These are phyloP conservation scores for Komagataella mondaviorum DNA, from an alignment of 805 yeast species.

Conservation along the genomic window DNA sequence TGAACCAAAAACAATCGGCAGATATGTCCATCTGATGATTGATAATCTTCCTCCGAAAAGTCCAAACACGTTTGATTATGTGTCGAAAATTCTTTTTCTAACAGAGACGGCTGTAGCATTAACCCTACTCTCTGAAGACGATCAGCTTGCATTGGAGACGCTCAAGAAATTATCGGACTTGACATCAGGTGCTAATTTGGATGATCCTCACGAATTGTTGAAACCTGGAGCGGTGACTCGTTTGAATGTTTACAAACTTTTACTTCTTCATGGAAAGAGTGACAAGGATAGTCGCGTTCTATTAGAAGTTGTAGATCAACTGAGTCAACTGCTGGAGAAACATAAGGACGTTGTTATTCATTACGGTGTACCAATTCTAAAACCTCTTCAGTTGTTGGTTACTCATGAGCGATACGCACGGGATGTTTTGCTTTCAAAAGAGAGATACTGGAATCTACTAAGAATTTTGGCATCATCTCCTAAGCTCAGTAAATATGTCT, in stretches of 20 bases:
- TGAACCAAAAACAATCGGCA: constrained; percentile 20
- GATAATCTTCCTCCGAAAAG: constrained; percentile 18
- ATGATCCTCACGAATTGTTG: background rate
- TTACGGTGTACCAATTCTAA: constrained; percentile 29
- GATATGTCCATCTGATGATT: constrained; percentile 19
- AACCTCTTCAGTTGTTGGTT: constrained; percentile 35
- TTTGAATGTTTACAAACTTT: constrained; percentile 35
- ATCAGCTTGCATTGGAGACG: constrained; percentile 10
- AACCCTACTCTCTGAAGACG: constrained; percentile 13
- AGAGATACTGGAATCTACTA: constrained; percentile 34
- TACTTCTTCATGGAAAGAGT: constrained; percentile 26
- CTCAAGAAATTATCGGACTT: constrained; percentile 11
- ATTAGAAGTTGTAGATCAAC: constrained; percentile 11
- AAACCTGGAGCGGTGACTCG: constrained; percentile 21
- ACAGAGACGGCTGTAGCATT: constrained; percentile 18
- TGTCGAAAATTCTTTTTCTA: constrained; percentile 16
- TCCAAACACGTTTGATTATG: constrained; percentile 8
- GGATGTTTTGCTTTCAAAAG: constrained; percentile 19
- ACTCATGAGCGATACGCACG: constrained; percentile 31
- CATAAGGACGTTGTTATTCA: constrained; percentile 27
- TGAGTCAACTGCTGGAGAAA: constrained; percentile 9
- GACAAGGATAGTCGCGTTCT: constrained; percentile 9
- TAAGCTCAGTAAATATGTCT: constrained; percentile 25
- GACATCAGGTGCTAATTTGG: background rate
- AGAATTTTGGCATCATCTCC: constrained; percentile 31